Percentiles rank a stretch among this genome's conserved stretches.
phyloP scores from a whole-genome alignment of 495 filamentous ascomycete genomes.

The Amphirosellinia nigrospora region DNA sequence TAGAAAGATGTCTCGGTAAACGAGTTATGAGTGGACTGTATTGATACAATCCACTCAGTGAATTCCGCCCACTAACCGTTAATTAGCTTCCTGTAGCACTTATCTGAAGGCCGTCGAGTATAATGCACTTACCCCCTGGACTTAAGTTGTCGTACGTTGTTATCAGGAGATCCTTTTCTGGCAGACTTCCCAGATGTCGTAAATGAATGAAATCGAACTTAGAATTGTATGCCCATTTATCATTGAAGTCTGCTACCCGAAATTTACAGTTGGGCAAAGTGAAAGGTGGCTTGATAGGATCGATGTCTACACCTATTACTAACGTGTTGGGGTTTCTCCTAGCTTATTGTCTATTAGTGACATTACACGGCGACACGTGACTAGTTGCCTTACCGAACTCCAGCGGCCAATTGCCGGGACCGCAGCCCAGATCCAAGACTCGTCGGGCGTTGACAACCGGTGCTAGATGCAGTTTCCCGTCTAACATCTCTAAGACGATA shows the following conservation, averaged over 20 bases:
- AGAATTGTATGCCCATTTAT: slow-evolving; percentile 8
- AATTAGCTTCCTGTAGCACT: background rate
- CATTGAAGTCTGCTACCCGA: slow-evolving; percentile 11
- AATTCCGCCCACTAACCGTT: slow-evolving; percentile 21
- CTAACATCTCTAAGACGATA: slow-evolving; percentile 20
- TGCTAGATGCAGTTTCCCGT: slow-evolving; percentile 22
- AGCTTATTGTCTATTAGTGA: slow-evolving; percentile 14
- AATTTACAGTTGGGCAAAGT: slow-evolving; percentile 20
- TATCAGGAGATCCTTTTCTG: slow-evolving; percentile 1
- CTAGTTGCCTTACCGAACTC: slow-evolving; percentile 6
- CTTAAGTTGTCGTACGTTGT: slow-evolving; percentile 18
- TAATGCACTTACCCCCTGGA: slow-evolving; percentile 19
- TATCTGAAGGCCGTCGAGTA: background rate
- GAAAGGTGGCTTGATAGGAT: slow-evolving; percentile 13
- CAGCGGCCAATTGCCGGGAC: slow-evolving; percentile 18
- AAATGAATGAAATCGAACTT: slow-evolving; percentile 26
- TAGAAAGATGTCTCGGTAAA: slow-evolving; percentile 14
- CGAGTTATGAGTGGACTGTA: slow-evolving; percentile 20
- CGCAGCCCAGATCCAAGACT: slow-evolving; percentile 23
- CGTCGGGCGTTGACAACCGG: slow-evolving; percentile 15
- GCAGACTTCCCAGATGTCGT: slow-evolving; percentile 11
- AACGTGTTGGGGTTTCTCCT: slow-evolving; percentile 17
- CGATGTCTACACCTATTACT: slow-evolving; percentile 19
- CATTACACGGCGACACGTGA: background rate
- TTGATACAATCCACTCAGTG: slow-evolving; percentile 22